Evolutionary conservation across 1,139 yeast species (phyloP).

Genomic region (Debaryomycetaceae sp.): DNA sequence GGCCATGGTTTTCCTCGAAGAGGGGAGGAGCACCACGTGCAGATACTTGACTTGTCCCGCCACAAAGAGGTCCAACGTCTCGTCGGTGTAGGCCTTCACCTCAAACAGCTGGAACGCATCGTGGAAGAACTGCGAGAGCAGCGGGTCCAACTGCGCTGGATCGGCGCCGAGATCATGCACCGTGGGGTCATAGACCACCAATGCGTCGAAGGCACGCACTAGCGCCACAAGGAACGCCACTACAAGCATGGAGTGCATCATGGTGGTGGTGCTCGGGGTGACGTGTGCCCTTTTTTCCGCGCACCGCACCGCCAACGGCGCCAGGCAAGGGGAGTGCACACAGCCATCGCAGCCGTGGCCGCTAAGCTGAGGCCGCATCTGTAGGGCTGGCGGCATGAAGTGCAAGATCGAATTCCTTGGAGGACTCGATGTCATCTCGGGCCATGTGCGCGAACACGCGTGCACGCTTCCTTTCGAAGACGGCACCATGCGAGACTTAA

Average conservation of each 20-base stretch:
- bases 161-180: constrained; percentile 18
- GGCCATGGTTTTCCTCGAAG: constrained; percentile 31
- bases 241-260: too few species aligned
- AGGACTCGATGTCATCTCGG: constrained; percentile 66
- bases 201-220: constrained; percentile 13
- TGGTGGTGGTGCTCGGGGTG: too few species aligned
- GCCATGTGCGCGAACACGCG: constrained; percentile 45
- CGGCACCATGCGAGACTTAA: constrained; percentile 53
- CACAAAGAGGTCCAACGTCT: constrained; percentile 20
- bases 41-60: constrained; percentile 26
- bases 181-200: constrained; percentile 31
- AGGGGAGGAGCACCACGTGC: constrained; percentile 37
- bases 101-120: constrained; percentile 18
- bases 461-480: constrained; percentile 36
- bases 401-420: constrained; percentile 52
- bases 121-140: constrained; percentile 17
- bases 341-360: too few species aligned
- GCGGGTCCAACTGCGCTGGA: constrained; percentile 14
- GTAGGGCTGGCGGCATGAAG: constrained; percentile 13
- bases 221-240: constrained; percentile 2
- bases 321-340: too few species aligned
- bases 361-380: background rate
- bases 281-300: too few species aligned
- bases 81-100: constrained; percentile 25
- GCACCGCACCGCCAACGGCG: too few species aligned